phyloP scores from a whole-genome alignment of 345 rosid genomes.

The Brassica rapa region DNA sequence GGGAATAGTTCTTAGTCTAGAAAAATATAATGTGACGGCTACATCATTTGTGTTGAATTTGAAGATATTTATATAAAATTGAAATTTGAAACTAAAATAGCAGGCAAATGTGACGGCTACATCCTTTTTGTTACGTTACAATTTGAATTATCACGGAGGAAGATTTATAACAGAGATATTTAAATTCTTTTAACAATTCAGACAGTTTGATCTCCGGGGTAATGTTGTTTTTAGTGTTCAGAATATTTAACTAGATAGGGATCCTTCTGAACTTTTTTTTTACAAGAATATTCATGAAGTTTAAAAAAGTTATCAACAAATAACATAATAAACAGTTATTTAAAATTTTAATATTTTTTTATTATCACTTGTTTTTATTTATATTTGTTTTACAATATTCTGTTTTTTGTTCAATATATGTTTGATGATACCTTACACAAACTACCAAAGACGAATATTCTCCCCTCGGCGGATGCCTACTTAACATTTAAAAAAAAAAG shows the following conservation, averaged over 20 bases:
- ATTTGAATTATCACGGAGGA: neutral
- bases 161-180: neutral
- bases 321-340: neutral
- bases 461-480: neutral
- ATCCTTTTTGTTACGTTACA: neutral
- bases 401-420: neutral
- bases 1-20: neutral
- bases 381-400: neutral
- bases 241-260: no score
- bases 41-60: neutral
- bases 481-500: neutral
- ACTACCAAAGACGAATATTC: neutral
- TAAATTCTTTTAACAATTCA: no score
- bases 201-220: no score
- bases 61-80: neutral
- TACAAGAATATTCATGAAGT: neutral
- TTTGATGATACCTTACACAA: neutral
- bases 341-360: neutral
- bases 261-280: neutral
- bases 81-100: neutral
- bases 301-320: neutral
- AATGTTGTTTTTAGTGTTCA: no score
- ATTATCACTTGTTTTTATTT: neutral
- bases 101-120: neutral
- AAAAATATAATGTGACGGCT: neutral